Conservation (phyloP, 1,139 yeast species). For the Saccharomyces hybrid region DNA sequence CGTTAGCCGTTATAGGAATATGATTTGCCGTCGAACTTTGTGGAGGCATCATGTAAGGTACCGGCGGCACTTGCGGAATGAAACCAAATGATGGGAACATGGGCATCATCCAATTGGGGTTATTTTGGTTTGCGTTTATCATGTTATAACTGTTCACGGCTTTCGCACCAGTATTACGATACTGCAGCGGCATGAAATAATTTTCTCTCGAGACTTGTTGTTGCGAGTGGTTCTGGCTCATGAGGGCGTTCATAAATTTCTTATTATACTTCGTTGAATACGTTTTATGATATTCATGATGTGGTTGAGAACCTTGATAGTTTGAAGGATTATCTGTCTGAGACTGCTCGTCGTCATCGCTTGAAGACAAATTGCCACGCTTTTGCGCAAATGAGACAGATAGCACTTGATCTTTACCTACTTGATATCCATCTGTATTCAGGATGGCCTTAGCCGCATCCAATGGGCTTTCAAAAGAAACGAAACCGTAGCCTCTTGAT, state of each 20-base stretch:
- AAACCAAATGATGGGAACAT: background rate
- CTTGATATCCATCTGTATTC: slow-evolving; percentile 35
- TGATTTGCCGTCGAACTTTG: background rate
- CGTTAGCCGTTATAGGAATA: background rate
- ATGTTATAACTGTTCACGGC: background rate
- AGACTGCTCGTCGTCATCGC: background rate
- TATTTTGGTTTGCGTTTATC: background rate
- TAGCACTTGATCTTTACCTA: slow-evolving; percentile 20
- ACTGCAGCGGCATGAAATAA: background rate
- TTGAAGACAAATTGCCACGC: background rate
- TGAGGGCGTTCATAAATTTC: slow-evolving; percentile 11
- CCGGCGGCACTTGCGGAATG: slow-evolving; percentile 2
- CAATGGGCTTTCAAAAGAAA: slow-evolving; percentile 40
- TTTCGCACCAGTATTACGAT: background rate
- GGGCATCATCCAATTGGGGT: background rate
- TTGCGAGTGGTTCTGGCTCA: slow-evolving; percentile 6
- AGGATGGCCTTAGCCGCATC: slow-evolving; percentile 44
- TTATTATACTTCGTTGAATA: slow-evolving; percentile 8
- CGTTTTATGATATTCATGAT: background rate
- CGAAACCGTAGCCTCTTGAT: slow-evolving; percentile 46
- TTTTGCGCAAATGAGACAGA: slow-evolving; percentile 32
- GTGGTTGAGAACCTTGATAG: background rate
- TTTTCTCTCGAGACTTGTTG: background rate
- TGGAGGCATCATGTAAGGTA: slow-evolving; percentile 2
- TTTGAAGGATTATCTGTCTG: background rate